Conservation (phyloP, 2,329 filamentous ascomycete species). For the Truncatella angustata region DNA sequence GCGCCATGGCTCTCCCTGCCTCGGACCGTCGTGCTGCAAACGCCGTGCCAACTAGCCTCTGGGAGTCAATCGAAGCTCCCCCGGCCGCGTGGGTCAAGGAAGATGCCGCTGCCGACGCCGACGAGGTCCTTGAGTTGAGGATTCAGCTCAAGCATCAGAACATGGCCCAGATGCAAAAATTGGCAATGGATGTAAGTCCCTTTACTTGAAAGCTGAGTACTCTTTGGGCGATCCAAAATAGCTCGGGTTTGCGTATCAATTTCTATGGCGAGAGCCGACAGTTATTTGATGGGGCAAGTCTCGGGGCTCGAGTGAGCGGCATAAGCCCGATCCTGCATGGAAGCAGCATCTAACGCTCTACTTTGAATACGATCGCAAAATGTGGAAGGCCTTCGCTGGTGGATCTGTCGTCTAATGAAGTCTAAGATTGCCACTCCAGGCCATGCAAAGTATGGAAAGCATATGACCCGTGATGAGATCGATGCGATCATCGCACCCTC, state of each 20-base stretch:
- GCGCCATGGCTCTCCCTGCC: conserved; percentile 6
- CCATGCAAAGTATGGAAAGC: conserved; percentile 8
- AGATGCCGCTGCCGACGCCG: background rate
- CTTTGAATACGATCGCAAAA: too few species aligned
- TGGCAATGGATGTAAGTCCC: conserved; percentile 3
- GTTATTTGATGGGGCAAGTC: too few species aligned
- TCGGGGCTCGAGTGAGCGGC: too few species aligned
- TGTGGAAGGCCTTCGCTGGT: too few species aligned
- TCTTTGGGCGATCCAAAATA: too few species aligned
- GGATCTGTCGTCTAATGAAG: background rate
- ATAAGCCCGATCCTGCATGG: too few species aligned
- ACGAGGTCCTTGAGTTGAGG: conserved; percentile 1
- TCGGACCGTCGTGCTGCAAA: background rate
- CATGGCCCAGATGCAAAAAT: conserved; percentile 1
- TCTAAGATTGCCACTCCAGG: conserved; percentile 8
- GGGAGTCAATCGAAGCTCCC: conserved; percentile 2
- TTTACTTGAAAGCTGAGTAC: background rate
- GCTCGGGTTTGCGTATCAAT: too few species aligned
- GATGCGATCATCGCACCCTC: conserved; percentile 9
- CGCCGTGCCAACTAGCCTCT: background rate
- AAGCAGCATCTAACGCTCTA: too few species aligned
- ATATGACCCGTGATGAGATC: conserved; percentile 6
- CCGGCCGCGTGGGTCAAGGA: background rate
- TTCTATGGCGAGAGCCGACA: too few species aligned
- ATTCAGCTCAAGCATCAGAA: conserved; percentile 8